phyloP scores from a whole-genome alignment of 2,329 filamentous ascomycete genomes.

The Colletotrichum sp. region DNA sequence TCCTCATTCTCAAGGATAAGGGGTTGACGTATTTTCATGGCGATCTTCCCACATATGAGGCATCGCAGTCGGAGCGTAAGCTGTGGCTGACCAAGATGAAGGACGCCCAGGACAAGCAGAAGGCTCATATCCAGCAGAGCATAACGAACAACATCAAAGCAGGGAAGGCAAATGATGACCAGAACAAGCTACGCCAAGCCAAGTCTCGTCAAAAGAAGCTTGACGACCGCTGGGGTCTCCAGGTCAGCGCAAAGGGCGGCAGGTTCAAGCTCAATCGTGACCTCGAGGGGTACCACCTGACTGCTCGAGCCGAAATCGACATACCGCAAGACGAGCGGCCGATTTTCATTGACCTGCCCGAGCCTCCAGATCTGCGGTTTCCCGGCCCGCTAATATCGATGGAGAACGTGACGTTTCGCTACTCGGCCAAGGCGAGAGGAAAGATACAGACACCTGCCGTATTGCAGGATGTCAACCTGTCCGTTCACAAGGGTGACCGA shows the following conservation, averaged over 20 bases:
- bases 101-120: slow-evolving; percentile 81
- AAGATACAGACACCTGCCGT: slow-evolving; percentile 46
- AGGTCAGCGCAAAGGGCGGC: slow-evolving; percentile 73
- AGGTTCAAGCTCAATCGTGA: slow-evolving; percentile 85
- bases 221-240: slow-evolving; percentile 79
- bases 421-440: slow-evolving; percentile 40
- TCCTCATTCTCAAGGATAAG: slow-evolving; percentile 77
- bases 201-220: slow-evolving; percentile 85
- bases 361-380: slow-evolving; percentile 73
- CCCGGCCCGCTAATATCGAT: slow-evolving; percentile 75
- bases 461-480: slow-evolving; percentile 69
- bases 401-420: slow-evolving; percentile 72
- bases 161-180: slow-evolving; percentile 78
- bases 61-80: slow-evolving; percentile 69
- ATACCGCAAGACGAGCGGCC: slow-evolving; percentile 67
- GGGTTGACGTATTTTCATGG: slow-evolving; percentile 77
- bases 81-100: slow-evolving; percentile 76
- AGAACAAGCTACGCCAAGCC: slow-evolving; percentile 85
- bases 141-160: slow-evolving; percentile 77
- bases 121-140: slow-evolving; percentile 79
- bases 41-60: slow-evolving; percentile 74
- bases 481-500: slow-evolving; percentile 74
- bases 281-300: slow-evolving; percentile 64
- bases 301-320: slow-evolving; percentile 70
- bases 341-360: slow-evolving; percentile 62